Conservation (phyloP, 2,329 filamentous ascomycete genomes). For the Cylindrodendrum hubeiense region DNA sequence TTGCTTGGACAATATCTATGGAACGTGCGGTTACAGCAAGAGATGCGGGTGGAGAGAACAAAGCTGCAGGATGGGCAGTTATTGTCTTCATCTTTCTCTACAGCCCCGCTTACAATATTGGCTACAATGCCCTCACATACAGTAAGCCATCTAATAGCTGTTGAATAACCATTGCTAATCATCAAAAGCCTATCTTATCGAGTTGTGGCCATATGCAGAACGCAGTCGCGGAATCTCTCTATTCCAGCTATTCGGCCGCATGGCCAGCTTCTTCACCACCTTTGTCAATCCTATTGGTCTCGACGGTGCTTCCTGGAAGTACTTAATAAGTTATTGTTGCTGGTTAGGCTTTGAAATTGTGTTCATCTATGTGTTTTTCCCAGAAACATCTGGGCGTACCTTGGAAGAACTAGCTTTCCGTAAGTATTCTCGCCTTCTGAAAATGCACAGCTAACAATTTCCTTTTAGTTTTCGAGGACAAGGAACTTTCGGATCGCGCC, state of each 20-base stretch:
- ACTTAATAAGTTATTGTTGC: constrained; percentile 37
- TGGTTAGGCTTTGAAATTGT: constrained; percentile 44
- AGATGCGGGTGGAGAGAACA: constrained; percentile 42
- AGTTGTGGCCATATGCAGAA: constrained; percentile 68
- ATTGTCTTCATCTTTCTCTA: constrained; percentile 62
- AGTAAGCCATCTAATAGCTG: constrained; percentile 49
- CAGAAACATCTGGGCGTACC: constrained; percentile 81
- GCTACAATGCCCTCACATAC: constrained; percentile 72
- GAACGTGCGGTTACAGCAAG: constrained; percentile 51
- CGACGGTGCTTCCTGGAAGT: constrained; percentile 32
- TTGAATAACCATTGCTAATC: background rate
- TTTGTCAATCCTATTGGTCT: constrained; percentile 42
- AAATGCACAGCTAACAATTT: background rate
- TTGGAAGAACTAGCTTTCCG: constrained; percentile 70
- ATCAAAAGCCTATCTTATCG: constrained; percentile 61
- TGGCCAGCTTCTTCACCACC: constrained; percentile 36
- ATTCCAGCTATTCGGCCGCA: constrained; percentile 59
- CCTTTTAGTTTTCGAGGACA: constrained; percentile 19
- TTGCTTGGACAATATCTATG: constrained; percentile 64
- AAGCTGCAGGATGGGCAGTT: constrained; percentile 51
- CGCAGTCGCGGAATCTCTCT: constrained; percentile 65
- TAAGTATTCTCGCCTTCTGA: background rate
- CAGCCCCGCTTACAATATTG: constrained; percentile 41
- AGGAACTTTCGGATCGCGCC: constrained; percentile 12
- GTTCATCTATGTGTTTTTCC: constrained; percentile 83